Conservation (phyloP, 768 basidiomycete genomes). For the Tylopilus plumbeoviolaceoides region DNA sequence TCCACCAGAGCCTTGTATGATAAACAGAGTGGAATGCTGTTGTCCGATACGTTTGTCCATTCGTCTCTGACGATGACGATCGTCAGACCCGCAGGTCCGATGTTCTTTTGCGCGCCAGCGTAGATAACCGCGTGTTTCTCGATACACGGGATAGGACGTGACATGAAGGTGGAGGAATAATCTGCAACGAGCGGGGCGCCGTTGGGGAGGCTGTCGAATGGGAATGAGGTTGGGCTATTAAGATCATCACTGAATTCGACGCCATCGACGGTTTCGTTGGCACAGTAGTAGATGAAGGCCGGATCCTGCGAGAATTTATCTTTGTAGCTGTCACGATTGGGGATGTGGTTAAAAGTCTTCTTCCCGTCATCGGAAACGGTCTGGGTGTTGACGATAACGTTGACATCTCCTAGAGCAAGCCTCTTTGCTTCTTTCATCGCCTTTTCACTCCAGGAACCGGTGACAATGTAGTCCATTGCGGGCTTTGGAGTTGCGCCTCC, state of each 20-base stretch:
- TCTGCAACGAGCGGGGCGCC: slow-evolving; percentile 84
- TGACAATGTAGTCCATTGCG: slow-evolving; percentile 83
- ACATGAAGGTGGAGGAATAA: slow-evolving; percentile 97
- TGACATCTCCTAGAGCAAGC: slow-evolving; percentile 54
- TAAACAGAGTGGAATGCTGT: slow-evolving; percentile 76
- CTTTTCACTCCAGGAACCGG: slow-evolving; percentile 89
- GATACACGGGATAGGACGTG: slow-evolving; percentile 82
- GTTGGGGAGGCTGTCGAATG: slow-evolving; percentile 67
- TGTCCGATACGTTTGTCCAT: slow-evolving; percentile 63
- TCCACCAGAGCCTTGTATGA: slow-evolving; percentile 88
- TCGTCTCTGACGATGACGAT: slow-evolving; percentile 94
- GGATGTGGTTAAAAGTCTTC: slow-evolving; percentile 75
- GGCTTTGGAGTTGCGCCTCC: slow-evolving; percentile 55
- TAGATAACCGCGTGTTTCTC: slow-evolving; percentile 92
- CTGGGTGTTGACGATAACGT: slow-evolving; percentile 71
- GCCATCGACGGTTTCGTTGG: slow-evolving; percentile 98
- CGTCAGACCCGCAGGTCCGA: slow-evolving; percentile 91
- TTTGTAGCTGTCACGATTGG: slow-evolving; percentile 63
- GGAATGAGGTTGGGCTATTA: slow-evolving; percentile 64
- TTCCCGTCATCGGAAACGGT: slow-evolving; percentile 53
- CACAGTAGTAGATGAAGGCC: slow-evolving; percentile 96
- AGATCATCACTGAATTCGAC: slow-evolving; percentile 73
- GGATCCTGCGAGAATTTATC: slow-evolving; percentile 67
- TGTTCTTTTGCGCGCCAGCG: slow-evolving; percentile 97
- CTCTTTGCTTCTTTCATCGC: slow-evolving; percentile 80